Conservation (phyloP, 768 basidiomycete species). For the Lactarius evosmus region DNA sequence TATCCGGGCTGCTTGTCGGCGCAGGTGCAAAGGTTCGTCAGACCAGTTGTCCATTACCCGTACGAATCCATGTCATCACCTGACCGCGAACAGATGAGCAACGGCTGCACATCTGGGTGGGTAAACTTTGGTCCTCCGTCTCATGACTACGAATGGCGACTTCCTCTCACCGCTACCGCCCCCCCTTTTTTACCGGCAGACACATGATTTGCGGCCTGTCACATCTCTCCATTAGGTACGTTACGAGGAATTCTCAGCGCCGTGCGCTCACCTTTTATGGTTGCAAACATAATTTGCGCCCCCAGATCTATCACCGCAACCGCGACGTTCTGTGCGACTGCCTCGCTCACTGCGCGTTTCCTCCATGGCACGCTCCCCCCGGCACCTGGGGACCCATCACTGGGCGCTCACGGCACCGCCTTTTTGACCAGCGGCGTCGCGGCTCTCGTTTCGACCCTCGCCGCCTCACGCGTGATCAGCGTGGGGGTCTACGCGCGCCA, state of each 20-base stretch:
- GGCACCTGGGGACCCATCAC: constrained; percentile 23
- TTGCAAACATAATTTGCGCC: constrained; percentile 41
- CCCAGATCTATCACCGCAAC: constrained; percentile 59
- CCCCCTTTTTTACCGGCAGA: constrained; percentile 33
- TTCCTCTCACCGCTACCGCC: neutral
- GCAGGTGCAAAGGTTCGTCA: constrained; percentile 44
- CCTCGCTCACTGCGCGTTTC: constrained; percentile 43
- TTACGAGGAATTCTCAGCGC: neutral
- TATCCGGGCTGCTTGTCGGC: constrained; percentile 57
- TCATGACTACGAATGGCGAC: neutral
- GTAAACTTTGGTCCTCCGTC: neutral
- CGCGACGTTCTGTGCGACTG: constrained; percentile 49
- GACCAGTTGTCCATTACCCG: neutral
- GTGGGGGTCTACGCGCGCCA: constrained; percentile 14
- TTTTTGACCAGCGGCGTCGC: constrained; percentile 34
- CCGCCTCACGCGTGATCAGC: constrained; percentile 9
- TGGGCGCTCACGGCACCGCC: constrained; percentile 31
- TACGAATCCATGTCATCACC: neutral
- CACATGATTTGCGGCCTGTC: constrained; percentile 65
- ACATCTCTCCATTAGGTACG: constrained; percentile 52
- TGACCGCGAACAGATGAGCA: constrained; percentile 41
- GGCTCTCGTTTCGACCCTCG: constrained; percentile 20
- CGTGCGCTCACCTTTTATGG: constrained; percentile 8
- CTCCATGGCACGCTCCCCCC: constrained; percentile 37
- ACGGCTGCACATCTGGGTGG: constrained; percentile 66